These are phyloP conservation scores for Zea luxurians DNA, from an alignment of 176 grass and related monocot genomes.

Conservation along the genomic window DNA sequence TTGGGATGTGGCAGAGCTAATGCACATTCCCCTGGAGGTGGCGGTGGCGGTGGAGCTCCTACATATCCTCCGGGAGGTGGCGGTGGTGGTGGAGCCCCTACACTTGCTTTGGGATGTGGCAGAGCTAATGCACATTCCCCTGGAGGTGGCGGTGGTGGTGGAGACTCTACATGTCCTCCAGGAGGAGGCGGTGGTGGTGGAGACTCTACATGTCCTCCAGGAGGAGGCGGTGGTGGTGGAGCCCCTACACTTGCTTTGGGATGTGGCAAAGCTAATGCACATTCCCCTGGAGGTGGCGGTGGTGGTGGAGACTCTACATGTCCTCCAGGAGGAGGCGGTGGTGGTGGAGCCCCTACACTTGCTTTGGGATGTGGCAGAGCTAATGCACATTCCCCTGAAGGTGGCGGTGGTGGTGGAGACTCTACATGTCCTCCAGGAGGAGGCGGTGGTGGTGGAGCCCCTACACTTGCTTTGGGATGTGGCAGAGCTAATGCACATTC, in stretches of 20 bases:
- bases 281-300: neutral
- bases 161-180: neutral
- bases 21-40: neutral
- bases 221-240: neutral
- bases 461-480: neutral
- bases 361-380: too few species aligned
- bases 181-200: conserved; percentile 9
- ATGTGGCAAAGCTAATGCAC: too few species aligned
- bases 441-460: neutral
- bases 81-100: neutral
- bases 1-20: too few species aligned
- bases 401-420: too few species aligned
- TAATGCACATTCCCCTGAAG: too few species aligned
- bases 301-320: conserved; percentile 31
- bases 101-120: neutral
- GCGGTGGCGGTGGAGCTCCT: neutral
- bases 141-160: conserved; percentile 2
- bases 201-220: neutral
- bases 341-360: conserved; percentile 14
- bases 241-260: neutral
- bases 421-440: neutral
- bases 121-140: neutral
- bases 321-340: conserved; percentile 15
- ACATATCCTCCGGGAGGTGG: neutral
- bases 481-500: neutral